phyloP scores from a whole-genome alignment of 352 stramenopile species.

The Pythium plurisporium region DNA sequence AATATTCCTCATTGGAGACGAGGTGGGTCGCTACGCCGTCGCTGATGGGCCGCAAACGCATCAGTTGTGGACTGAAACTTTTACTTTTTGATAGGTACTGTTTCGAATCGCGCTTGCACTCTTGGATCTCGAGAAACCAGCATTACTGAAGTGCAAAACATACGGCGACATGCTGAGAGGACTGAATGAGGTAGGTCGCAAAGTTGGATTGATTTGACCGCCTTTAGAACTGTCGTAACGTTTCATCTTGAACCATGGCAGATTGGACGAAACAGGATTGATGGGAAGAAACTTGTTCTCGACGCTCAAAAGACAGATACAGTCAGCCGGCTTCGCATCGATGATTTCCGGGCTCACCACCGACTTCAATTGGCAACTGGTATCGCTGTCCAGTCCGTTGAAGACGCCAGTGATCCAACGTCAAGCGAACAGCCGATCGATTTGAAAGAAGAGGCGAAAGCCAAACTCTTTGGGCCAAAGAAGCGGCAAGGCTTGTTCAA shows the following conservation, averaged over 20 bases:
- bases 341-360: slow-evolving; percentile 83
- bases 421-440: neutral
- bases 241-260: slow-evolving; percentile 10
- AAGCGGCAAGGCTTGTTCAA: slow-evolving; percentile 67
- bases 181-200: slow-evolving; percentile 63
- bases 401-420: slow-evolving; percentile 40
- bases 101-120: slow-evolving; percentile 75
- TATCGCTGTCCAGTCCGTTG: slow-evolving; percentile 62
- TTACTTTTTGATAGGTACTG: slow-evolving; percentile 38
- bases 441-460: slow-evolving; percentile 39
- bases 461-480: slow-evolving; percentile 45
- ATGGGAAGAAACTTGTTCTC: slow-evolving; percentile 45
- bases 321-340: slow-evolving; percentile 61
- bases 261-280: slow-evolving; percentile 51
- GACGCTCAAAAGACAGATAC: slow-evolving; percentile 58
- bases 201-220: neutral
- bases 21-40: slow-evolving; percentile 30
- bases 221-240: neutral
- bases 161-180: slow-evolving; percentile 80
- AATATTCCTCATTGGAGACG: slow-evolving; percentile 79
- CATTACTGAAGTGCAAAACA: slow-evolving; percentile 51
- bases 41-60: neutral
- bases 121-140: slow-evolving; percentile 55
- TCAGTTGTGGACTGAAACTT: neutral
- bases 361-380: slow-evolving; percentile 73